Conservation (phyloP, 1,139 yeast species). For the Blastobotrys aristatus region DNA sequence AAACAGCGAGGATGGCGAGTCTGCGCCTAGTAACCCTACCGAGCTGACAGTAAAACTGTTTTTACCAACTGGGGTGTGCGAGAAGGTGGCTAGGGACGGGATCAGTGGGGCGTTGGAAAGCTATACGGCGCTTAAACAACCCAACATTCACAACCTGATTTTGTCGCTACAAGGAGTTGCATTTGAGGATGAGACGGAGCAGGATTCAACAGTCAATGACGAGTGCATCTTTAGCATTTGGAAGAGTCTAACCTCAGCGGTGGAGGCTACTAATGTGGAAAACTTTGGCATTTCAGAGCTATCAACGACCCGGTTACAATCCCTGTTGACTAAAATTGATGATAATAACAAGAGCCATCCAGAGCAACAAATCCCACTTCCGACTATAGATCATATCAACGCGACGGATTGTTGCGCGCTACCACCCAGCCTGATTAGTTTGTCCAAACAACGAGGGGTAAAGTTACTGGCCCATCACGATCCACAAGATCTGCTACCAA, state of each 20-base stretch:
- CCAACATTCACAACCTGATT: constrained; percentile 22
- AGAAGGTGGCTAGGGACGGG: constrained; percentile 12
- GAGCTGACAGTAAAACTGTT: constrained; percentile 26
- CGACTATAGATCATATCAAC: constrained; percentile 31
- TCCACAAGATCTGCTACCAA: constrained; percentile 25
- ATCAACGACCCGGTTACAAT: constrained; percentile 22
- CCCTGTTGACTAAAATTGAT: constrained; percentile 19
- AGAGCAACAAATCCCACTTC: constrained; percentile 17
- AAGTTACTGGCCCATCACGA: constrained; percentile 34
- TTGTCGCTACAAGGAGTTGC: constrained; percentile 27
- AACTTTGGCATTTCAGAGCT: constrained; percentile 32
- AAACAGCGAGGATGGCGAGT: not conserved
- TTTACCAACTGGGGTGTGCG: constrained; percentile 19
- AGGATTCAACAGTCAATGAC: constrained; percentile 14
- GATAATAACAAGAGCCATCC: not conserved
- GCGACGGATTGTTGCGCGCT: constrained; percentile 34
- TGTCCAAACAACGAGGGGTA: constrained; percentile 26
- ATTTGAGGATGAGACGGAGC: constrained; percentile 24
- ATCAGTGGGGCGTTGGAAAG: constrained; percentile 18
- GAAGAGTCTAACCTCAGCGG: constrained; percentile 18
- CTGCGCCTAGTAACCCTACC: not conserved
- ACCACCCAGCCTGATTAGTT: constrained; percentile 28
- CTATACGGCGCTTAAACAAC: constrained; percentile 7
- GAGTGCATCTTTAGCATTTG: constrained; percentile 23
- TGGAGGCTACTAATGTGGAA: constrained; percentile 14